Evolutionary conservation across 2,329 filamentous ascomycete genomes (phyloP).

Genomic region (Colletotrichum magnum): DNA sequence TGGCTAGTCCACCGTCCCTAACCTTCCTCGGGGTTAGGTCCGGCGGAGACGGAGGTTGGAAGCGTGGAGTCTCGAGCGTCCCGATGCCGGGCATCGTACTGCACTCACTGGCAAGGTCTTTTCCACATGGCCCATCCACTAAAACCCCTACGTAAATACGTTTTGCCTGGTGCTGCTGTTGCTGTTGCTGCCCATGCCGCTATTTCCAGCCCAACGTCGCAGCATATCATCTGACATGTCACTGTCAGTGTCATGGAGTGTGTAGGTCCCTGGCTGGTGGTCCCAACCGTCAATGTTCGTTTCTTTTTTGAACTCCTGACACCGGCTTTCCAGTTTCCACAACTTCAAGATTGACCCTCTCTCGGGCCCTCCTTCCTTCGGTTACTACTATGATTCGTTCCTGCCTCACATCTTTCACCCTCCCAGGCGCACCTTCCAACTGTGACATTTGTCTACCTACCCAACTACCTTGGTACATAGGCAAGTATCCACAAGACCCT

Average conservation of each 20-base stretch:
- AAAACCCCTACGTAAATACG: slow-evolving; percentile 1
- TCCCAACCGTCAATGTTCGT: background rate
- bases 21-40: slow-evolving; percentile 22
- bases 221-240: slow-evolving; percentile 32
- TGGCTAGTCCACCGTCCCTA: slow-evolving; percentile 1
- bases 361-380: background rate
- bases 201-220: slow-evolving; percentile 5
- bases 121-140: slow-evolving; percentile 12
- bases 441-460: no score
- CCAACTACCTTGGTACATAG: no score
- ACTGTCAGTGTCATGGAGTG: slow-evolving; percentile 16
- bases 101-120: background rate
- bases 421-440: background rate
- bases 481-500: no score
- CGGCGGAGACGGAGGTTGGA: slow-evolving; percentile 22
- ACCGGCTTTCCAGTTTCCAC: slow-evolving; percentile 27
- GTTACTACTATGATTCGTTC: no score
- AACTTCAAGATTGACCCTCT: slow-evolving; percentile 18
- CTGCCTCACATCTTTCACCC: background rate
- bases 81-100: slow-evolving; percentile 28
- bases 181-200: background rate
- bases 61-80: slow-evolving; percentile 13
- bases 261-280: background rate
- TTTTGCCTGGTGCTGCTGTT: background rate
- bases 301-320: slow-evolving; percentile 30